Evolutionary conservation across 805 yeast species (phyloP), one percentile per base, ranked within the genome.

Genomic region (Saturnispora bothae): DNA sequence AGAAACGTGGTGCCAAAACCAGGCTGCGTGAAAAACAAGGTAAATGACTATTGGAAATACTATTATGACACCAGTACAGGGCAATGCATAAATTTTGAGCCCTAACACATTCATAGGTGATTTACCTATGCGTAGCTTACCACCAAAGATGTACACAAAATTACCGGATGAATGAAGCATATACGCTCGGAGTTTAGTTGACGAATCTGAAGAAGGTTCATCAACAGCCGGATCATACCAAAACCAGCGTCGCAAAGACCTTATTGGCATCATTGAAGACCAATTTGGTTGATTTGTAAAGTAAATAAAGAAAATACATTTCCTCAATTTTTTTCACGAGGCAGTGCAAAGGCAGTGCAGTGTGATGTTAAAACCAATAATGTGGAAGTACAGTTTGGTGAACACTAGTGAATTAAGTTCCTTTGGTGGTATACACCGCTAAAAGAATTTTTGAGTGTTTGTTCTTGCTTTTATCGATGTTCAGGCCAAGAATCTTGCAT

Each of bases 111-210:
- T 12, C 23, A 31, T 16, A 6, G 36, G 33, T 10, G 35, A 18
- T 40, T 60, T 65, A 8, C 67, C 51, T 0, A 69, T 59, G 23
- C 78, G 59, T 12, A 77, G 49, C 30, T 85, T 54, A 0, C 94
- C 94, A 12, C 92, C 92, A 34, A 74, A 55, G 4, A 79, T 57
- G 53, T 70, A 82, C 2, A 72, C 44, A 40, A 66, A 64, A 40
- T 63, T 66, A 6, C 63, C 45, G 14, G 60, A 60, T 8, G 31
- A 25, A 27, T 31, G 23, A 19, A 31, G 25, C 29, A 14, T 52
- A 45, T 51, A 66, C 67, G 2, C 55, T 59, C 48, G 69, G 65
- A 51, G 71, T 74, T 53, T 72, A 70, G 40, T 48, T 40, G 14
- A 30, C 34, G 41, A 23, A 4, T 16, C 28, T 16, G 16, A 29